These are phyloP conservation scores for Mollisiaceae sp. DNA, from an alignment of 2,329 filamentous ascomycete species.

Conservation along the genomic window DNA sequence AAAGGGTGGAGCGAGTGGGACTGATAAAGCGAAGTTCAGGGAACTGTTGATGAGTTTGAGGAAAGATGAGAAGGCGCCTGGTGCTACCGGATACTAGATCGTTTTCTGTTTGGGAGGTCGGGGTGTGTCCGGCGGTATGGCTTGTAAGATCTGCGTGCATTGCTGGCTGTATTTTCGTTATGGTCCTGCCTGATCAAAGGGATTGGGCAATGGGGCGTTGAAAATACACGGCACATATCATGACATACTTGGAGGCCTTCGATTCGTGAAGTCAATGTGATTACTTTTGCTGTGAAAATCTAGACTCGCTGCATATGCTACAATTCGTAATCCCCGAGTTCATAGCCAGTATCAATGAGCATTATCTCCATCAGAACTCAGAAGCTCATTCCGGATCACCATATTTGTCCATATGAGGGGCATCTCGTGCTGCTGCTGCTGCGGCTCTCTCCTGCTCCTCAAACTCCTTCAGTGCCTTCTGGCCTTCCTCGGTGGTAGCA, in stretches of 20 bases:
- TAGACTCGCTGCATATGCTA: conserved; percentile 13
- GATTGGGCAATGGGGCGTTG: conserved; percentile 41
- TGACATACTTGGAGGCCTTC: conserved; percentile 5
- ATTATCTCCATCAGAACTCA: neutral
- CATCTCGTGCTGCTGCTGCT: conserved; percentile 21
- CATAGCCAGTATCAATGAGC: neutral
- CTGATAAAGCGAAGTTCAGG: conserved; percentile 94
- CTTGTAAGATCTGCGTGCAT: conserved; percentile 39
- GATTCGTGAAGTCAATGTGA: conserved; percentile 12
- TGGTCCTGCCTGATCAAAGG: conserved; percentile 33
- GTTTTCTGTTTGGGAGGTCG: conserved; percentile 14
- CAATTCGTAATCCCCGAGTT: neutral
- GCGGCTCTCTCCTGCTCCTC: conserved; percentile 58
- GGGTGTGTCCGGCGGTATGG: conserved; percentile 20
- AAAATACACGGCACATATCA: conserved; percentile 42
- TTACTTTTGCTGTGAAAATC: conserved; percentile 12
- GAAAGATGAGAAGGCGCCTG: conserved; percentile 89
- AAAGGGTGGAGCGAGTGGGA: conserved; percentile 84
- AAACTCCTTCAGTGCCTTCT: conserved; percentile 77
- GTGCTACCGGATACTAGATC: conserved; percentile 64
- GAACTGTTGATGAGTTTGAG: conserved; percentile 85
- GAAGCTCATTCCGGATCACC: conserved; percentile 44
- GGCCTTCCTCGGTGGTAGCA: conserved; percentile 86
- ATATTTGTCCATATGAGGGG: conserved; percentile 36
- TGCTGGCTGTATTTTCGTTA: conserved; percentile 35